Conservation (phyloP, 768 basidiomycete species). For the Lactarius sanguifluus region DNA sequence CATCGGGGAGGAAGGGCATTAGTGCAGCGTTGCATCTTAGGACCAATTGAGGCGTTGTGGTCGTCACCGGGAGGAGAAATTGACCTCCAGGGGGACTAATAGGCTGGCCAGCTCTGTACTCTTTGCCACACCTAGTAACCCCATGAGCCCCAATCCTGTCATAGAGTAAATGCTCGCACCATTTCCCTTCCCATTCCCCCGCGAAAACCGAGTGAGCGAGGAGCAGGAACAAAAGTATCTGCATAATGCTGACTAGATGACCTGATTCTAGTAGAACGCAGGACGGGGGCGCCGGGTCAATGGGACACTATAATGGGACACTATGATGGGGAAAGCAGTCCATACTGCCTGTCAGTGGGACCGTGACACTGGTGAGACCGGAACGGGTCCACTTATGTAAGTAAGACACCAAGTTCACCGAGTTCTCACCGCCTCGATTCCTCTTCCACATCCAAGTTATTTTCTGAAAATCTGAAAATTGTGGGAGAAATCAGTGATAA, state of each 20-base stretch:
- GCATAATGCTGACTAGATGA: neutral
- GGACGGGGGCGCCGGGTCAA: neutral
- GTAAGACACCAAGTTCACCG: too few relatives aligned
- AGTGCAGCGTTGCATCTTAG: slow-evolving; percentile 49
- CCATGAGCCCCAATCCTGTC: too few relatives aligned
- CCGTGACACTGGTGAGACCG: neutral
- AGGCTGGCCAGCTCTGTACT: slow-evolving; percentile 44
- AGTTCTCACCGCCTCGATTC: too few relatives aligned
- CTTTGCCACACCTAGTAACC: slow-evolving; percentile 47
- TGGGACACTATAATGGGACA: too few relatives aligned
- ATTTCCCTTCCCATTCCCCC: neutral
- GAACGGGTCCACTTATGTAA: too few relatives aligned
- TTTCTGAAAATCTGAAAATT: too few relatives aligned
- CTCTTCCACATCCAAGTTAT: too few relatives aligned
- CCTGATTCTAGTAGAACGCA: neutral
- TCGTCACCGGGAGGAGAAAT: slow-evolving; percentile 41
- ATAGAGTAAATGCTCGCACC: neutral
- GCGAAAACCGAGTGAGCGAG: neutral
- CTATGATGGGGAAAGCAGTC: neutral
- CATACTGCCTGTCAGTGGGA: neutral
- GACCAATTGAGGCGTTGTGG: slow-evolving; percentile 42
- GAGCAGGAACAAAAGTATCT: neutral
- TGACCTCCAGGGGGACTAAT: slow-evolving; percentile 48
- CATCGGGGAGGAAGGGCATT: slow-evolving; percentile 48
- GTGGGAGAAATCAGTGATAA: too few relatives aligned